Conservation (phyloP, 768 basidiomycete genomes). For the Inosperma sp. region DNA sequence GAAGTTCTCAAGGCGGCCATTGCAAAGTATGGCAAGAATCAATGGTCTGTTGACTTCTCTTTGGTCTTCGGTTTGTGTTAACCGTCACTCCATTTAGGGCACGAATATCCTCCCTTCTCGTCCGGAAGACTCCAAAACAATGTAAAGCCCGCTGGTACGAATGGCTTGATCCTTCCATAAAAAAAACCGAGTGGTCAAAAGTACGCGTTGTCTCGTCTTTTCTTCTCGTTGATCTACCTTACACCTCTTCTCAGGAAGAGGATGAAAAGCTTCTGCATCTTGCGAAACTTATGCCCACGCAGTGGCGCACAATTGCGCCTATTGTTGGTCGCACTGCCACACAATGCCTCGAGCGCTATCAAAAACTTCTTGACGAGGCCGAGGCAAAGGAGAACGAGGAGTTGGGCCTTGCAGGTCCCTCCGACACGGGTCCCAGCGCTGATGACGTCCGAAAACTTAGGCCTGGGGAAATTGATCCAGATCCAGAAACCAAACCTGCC, state of each 20-base stretch:
- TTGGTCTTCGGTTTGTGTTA: neutral
- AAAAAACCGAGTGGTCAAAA: constrained; percentile 99
- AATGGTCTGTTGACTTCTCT: constrained; percentile 53
- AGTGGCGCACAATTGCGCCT: constrained; percentile 99
- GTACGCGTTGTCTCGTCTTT: constrained; percentile 35
- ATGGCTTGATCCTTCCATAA: constrained; percentile 99
- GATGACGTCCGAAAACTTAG: constrained; percentile 86
- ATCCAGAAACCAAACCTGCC: constrained; percentile 97
- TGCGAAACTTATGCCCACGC: constrained; percentile 98
- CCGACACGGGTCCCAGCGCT: constrained; percentile 81
- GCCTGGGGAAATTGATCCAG: constrained; percentile 97
- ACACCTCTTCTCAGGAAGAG: constrained; percentile 63
- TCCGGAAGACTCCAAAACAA: constrained; percentile 98
- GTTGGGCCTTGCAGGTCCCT: constrained; percentile 82
- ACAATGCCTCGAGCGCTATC: constrained; percentile 97
- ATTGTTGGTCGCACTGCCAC: constrained; percentile 97
- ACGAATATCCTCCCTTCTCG: constrained; percentile 94
- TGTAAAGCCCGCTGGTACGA: constrained; percentile 99
- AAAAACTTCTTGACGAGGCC: constrained; percentile 95
- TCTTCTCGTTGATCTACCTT: neutral
- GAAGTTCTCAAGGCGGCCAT: constrained; percentile 99
- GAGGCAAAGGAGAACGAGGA: constrained; percentile 97
- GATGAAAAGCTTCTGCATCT: constrained; percentile 98
- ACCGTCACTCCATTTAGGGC: constrained; percentile 53
- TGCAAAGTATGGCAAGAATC: constrained; percentile 94